Conservation (phyloP, 2,329 filamentous ascomycete genomes). For the Grosmannia clavigera region DNA sequence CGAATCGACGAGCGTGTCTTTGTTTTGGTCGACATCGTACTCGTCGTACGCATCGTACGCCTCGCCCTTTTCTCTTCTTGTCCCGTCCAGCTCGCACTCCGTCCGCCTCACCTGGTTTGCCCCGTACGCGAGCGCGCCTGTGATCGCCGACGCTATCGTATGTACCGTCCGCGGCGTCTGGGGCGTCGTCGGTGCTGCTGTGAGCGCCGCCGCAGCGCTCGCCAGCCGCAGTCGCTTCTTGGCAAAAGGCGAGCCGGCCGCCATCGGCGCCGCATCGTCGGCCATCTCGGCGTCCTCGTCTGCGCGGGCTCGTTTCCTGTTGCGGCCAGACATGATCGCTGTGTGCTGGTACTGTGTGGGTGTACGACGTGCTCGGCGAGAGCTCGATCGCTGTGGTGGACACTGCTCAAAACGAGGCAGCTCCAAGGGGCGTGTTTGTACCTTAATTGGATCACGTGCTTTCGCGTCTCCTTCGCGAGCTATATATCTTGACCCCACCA, state of each 20-base stretch:
- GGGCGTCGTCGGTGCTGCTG: slow-evolving; percentile 6
- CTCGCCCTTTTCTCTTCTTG: too few species aligned
- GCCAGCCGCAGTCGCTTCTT: slow-evolving; percentile 11
- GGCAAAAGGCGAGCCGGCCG: neutral
- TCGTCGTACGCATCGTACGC: slow-evolving; percentile 14
- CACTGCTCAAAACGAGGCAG: neutral
- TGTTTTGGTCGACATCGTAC: slow-evolving; percentile 2
- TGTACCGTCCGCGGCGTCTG: slow-evolving; percentile 12
- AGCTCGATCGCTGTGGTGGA: neutral
- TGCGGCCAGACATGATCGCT: slow-evolving; percentile 6
- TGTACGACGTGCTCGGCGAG: neutral
- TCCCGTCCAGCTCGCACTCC: slow-evolving; percentile 4
- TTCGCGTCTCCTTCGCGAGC: slow-evolving; percentile 7
- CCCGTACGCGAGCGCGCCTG: slow-evolving; percentile 7
- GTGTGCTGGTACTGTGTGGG: neutral
- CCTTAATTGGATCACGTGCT: slow-evolving; percentile 11
- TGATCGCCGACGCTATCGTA: slow-evolving; percentile 12
- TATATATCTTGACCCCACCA: neutral
- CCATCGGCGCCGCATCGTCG: neutral
- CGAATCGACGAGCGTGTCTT: neutral
- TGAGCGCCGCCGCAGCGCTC: too few species aligned
- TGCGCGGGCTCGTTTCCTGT: slow-evolving; percentile 6
- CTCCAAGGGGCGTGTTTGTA: neutral
- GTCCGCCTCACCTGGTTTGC: neutral
- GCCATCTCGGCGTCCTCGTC: slow-evolving; percentile 2